Base-by-base conservation (phyloP, 306 rosid genomes). In the Gastrolobium bilobum region DNA sequence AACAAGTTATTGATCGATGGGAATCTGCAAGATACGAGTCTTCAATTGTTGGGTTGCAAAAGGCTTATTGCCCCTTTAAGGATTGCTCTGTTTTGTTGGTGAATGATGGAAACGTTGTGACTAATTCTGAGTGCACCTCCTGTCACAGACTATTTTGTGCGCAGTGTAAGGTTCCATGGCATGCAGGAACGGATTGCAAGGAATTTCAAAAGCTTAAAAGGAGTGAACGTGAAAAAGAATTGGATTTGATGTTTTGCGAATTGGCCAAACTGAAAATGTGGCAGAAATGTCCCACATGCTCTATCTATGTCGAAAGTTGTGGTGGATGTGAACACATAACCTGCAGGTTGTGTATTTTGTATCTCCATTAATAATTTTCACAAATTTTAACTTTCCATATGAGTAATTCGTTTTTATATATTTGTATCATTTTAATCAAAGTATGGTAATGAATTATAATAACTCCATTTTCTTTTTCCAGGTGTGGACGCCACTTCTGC, bases 91-190 rank as follows among this genome's bases (percentile, higher is more conserved):
- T 40, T 65, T 4, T 64, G 26, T 0, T 76, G 53, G 54, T 64
- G 73, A 53, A 51, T 51, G 81, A 64, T 3, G 44, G 37, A 11
- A 8, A n/a, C 40, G 73, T 20, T 20, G 26, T 20, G 26, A 20
- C 26, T 20, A 20, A 1, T 15, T 44, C 59, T 14, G 67, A 71
- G 71, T 79, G 83, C 5, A 73, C 79, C 3, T 71, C 15, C 2
- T 79, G 79, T 42, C 83, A 62, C 3, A 71, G 79, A n/a, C 10
- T 51, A 4, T 71, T 79, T 9, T 79, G 83, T 26, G 73, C 48
- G 2, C 73, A 79, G 35, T 79, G 83, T 40, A 71, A 42, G 29
- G 79, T 71, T 71, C 83, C 83, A 0, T 79, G 83, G 79, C 83
- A 79, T 8, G 59, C 5, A 1, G 4, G n/a, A 1, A 38, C 8